Conservation (phyloP, 176 grass and related monocot genomes). For the Echinochloa phyllopogon region DNA sequence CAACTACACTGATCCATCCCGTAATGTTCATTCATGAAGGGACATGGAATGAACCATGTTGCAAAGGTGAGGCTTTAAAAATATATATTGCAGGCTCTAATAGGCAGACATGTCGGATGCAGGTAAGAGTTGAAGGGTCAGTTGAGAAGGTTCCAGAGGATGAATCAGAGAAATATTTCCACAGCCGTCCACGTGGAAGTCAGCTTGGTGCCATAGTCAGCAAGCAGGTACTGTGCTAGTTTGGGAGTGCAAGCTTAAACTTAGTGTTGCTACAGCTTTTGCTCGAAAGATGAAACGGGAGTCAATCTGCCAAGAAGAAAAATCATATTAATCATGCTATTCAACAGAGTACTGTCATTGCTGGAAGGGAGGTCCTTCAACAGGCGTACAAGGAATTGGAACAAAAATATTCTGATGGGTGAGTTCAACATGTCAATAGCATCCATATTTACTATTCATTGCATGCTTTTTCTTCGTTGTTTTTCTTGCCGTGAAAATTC, state of each 20-base stretch:
- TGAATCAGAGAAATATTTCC: slow-evolving; percentile 96
- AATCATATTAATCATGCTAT: slow-evolving; percentile 25
- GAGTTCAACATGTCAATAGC: slow-evolving; percentile 31
- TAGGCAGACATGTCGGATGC: slow-evolving; percentile 35
- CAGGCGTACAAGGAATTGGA: slow-evolving; percentile 80
- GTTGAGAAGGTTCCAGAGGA: slow-evolving; percentile 87
- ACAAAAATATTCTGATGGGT: slow-evolving; percentile 88
- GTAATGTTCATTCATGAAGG: slow-evolving; percentile 10
- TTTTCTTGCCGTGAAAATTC: slow-evolving; percentile 7
- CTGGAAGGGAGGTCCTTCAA: slow-evolving; percentile 72
- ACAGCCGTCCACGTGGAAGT: slow-evolving; percentile 93
- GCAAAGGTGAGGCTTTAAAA: neutral
- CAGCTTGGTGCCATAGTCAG: slow-evolving; percentile 94
- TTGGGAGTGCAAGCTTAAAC: neutral
- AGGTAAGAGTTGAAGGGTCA: slow-evolving; percentile 93
- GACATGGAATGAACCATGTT: neutral
- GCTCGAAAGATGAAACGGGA: slow-evolving; percentile 10
- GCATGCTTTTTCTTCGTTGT: neutral
- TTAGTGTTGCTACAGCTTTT: neutral
- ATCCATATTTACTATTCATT: slow-evolving; percentile 6
- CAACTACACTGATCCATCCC: slow-evolving; percentile 27
- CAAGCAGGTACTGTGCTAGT: slow-evolving; percentile 73
- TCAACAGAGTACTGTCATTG: slow-evolving; percentile 74
- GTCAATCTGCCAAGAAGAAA: neutral
- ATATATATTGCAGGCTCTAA: neutral